Percentiles rank a stretch among this genome's conserved stretches.
These are phyloP conservation scores for Tetrahymena elliotti DNA, from an alignment of 73 alveolate species.

Conservation along the genomic window DNA sequence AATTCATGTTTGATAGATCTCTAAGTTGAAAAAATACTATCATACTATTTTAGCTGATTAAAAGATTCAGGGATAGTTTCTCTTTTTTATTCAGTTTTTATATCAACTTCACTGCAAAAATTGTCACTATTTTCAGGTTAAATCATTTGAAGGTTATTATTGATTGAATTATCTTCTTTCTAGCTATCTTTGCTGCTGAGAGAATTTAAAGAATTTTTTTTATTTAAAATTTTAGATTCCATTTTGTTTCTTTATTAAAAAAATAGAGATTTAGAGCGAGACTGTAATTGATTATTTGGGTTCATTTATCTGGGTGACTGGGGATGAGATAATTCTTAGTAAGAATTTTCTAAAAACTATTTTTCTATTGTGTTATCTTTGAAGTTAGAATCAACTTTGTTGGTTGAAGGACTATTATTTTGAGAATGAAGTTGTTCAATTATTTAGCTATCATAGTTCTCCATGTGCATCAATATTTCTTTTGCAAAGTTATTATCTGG, in stretches of 20 bases:
- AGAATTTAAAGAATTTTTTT: background rate
- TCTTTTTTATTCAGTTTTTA: background rate
- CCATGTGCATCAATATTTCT: background rate
- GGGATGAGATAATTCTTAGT: background rate
- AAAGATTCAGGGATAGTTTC: background rate
- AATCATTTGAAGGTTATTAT: background rate
- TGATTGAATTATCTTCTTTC: background rate
- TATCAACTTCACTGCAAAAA: background rate
- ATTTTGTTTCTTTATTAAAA: background rate
- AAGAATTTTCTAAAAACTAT: background rate
- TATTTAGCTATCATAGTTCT: background rate
- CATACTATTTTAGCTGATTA: background rate
- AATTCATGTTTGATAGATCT: background rate
- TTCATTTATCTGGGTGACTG: background rate
- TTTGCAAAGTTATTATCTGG: background rate
- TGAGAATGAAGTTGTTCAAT: background rate
- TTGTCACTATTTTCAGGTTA: background rate
- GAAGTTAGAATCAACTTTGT: background rate
- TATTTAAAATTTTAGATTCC: background rate
- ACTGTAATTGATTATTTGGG: background rate
- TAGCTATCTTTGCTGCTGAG: background rate
- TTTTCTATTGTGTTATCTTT: background rate
- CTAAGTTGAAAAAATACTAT: background rate
- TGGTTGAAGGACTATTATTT: background rate
- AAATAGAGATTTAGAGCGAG: background rate